Evolutionary conservation across 2,329 filamentous ascomycete species (phyloP).

Genomic region (Aureobasidium pullulans): DNA sequence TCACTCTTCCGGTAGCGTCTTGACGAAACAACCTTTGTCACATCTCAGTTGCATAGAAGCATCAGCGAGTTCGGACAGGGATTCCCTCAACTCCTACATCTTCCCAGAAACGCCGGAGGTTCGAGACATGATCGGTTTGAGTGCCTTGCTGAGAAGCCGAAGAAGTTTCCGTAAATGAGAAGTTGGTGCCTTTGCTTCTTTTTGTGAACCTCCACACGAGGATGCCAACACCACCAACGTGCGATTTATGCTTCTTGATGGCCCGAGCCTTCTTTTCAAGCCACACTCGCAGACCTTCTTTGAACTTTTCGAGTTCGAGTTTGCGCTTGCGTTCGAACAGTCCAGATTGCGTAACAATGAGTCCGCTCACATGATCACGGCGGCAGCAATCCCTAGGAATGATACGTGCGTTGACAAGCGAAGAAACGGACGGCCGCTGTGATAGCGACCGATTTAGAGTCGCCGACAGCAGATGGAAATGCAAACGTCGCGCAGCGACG

Average conservation of each 20-base stretch:
- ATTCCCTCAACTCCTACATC: constrained; percentile 21
- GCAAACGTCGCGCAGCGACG: constrained; percentile 56
- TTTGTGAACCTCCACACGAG: constrained; percentile 34
- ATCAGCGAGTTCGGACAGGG: not conserved
- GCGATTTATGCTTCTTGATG: constrained; percentile 30
- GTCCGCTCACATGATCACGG: constrained; percentile 25
- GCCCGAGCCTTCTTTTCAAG: constrained; percentile 40
- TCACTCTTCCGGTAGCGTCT: no score
- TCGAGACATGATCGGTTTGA: constrained; percentile 34
- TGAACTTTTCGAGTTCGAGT: constrained; percentile 60
- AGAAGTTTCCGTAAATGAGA: constrained; percentile 15
- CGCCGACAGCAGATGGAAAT: constrained; percentile 58
- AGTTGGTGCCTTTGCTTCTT: constrained; percentile 37
- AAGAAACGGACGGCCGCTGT: constrained; percentile 51
- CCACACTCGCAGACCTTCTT: constrained; percentile 59
- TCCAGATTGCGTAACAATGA: constrained; percentile 24
- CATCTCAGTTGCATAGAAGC: not conserved
- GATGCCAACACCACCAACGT: constrained; percentile 32
- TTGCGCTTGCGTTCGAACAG: constrained; percentile 56
- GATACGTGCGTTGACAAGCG: constrained; percentile 56
- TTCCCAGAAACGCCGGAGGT: constrained; percentile 61
- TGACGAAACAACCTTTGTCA: no score
- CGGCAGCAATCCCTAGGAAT: constrained; percentile 55
- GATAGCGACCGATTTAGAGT: constrained; percentile 56
- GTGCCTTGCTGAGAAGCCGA: constrained; percentile 22